Base-by-base conservation (phyloP, 2,329 filamentous ascomycete species). In the Trichoderma koningii region DNA sequence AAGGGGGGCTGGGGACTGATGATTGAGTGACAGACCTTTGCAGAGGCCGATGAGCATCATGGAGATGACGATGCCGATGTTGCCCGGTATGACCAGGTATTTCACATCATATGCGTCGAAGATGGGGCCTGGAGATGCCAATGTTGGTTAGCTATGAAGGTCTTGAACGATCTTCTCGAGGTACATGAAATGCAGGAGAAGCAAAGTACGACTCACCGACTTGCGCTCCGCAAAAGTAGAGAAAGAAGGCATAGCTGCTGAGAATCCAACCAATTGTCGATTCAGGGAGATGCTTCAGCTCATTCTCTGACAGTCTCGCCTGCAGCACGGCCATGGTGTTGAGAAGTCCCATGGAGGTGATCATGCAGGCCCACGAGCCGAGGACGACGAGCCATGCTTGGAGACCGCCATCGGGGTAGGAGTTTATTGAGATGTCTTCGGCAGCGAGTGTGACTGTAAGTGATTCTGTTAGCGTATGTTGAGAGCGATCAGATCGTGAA, bases 191-290 rank as follows among this genome's bases (percentile, higher is more conserved):
- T 5, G 15, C 2, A 30, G 15, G 50, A 47, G 34, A 38, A 14
- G 45, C 4, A 7, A 52, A 34, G n/a, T 23, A 5, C n/a, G 9
- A n/a, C 69, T 57, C 51, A 67, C 75, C 89, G 48, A 90, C 85
- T 71, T 91, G 87, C 0, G 91, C 83, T 14, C 89, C 89, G 56
- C 88, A 86, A 71, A 91, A 88, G 73, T 91, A 90, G 15, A 87
- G 81, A 45, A 92, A 79, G 71, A 91, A 92, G 23, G 86, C 82
- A 70, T 89, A 92, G 56, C 89, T 78, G 68, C 87, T 85, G 69
- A 91, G 90, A 64, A 93, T 90, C 90, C 90, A 93, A 1, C 88
- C 88, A 41, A 89, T 84, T 6, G 80, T 82, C 12, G 85, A 84
- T 50, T 86, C 83, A 41, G 79, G 82, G 68, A 89, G 84, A 12